Percentiles rank a stretch among this genome's conserved stretches.
Conservation (phyloP, 148 eudicot genomes). For the Rhododendron vialii region DNA sequence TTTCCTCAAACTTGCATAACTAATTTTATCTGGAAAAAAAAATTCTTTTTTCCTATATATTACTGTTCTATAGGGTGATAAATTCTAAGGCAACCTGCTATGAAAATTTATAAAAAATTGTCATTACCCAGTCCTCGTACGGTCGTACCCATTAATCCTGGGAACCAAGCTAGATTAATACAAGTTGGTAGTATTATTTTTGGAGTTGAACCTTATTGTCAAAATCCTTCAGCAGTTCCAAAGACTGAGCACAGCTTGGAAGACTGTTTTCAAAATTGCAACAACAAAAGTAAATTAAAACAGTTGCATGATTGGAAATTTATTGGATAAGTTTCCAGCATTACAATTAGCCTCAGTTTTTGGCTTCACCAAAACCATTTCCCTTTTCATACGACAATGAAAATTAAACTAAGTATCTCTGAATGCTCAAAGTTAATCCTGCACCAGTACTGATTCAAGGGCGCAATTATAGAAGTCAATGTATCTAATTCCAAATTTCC, state of each 20-base stretch:
- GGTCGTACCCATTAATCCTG: background rate
- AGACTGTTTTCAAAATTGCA: background rate
- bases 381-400: background rate
- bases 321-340: background rate
- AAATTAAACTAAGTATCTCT: background rate
- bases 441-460: background rate
- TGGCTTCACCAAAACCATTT: background rate
- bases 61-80: background rate
- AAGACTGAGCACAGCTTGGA: background rate
- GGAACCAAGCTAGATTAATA: background rate
- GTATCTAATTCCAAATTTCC: background rate
- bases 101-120: background rate
- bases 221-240: background rate
- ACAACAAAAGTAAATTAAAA: background rate
- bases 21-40: background rate
- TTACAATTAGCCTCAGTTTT: background rate
- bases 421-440: background rate
- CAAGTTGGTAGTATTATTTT: background rate
- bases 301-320: background rate
- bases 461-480: background rate
- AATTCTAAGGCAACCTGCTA: background rate
- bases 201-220: background rate
- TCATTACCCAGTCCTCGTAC: background rate
- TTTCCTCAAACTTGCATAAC: background rate
- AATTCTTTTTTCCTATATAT: background rate